Evolutionary conservation across 2,329 filamentous ascomycete species (phyloP).

Genomic region (Aulographum hederae): DNA sequence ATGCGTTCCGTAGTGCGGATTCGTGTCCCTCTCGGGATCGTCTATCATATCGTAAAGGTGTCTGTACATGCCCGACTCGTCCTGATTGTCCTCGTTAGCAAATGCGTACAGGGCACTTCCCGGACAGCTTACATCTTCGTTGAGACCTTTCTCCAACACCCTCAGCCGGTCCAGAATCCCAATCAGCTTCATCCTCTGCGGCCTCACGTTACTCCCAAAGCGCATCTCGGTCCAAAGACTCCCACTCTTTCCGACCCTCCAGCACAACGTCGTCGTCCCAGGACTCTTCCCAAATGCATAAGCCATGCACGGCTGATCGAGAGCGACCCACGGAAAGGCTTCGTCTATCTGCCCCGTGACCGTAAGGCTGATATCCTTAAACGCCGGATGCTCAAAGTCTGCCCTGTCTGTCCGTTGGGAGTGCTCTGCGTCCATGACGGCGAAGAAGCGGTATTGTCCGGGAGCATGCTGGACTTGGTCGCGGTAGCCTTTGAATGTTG

Average conservation of each 20-base stretch:
- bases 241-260: slow-evolving; percentile 45
- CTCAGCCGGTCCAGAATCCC: slow-evolving; percentile 25
- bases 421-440: slow-evolving; percentile 20
- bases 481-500: slow-evolving; percentile 20
- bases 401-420: slow-evolving; percentile 19
- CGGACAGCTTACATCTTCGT: slow-evolving; percentile 21
- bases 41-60: slow-evolving; percentile 52
- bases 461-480: slow-evolving; percentile 17
- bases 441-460: slow-evolving; percentile 20
- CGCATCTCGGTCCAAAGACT: slow-evolving; percentile 35
- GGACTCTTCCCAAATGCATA: slow-evolving; percentile 48
- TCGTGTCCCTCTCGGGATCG: slow-evolving; percentile 44
- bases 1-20: slow-evolving; percentile 43
- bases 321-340: slow-evolving; percentile 44
- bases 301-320: slow-evolving; percentile 56
- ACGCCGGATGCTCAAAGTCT: slow-evolving; percentile 15
- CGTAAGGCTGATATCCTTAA: slow-evolving; percentile 19
- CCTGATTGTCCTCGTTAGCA: slow-evolving; percentile 9
- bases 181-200: slow-evolving; percentile 41
- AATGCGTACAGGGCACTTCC: slow-evolving; percentile 4
- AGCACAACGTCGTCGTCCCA: slow-evolving; percentile 55
- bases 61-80: slow-evolving; percentile 26
- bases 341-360: slow-evolving; percentile 16
- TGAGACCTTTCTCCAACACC: slow-evolving; percentile 20
- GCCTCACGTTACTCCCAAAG: slow-evolving; percentile 34